These are phyloP conservation scores for Entomortierella lignicola DNA, from an alignment of 192 early-diverging fungal genomes.

Conservation along the genomic window DNA sequence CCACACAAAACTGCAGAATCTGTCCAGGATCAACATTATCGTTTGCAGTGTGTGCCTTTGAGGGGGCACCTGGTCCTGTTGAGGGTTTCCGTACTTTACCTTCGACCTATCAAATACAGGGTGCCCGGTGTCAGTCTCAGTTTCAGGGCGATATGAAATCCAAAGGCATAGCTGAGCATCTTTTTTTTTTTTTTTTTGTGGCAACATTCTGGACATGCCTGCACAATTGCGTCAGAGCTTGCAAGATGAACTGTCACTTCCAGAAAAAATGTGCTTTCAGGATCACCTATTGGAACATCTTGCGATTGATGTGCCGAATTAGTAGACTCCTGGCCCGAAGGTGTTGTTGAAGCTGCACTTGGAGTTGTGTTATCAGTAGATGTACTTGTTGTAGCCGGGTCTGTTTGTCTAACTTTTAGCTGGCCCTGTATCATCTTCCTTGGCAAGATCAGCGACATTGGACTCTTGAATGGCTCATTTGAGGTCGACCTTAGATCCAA, in stretches of 20 bases:
- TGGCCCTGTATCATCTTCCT: conserved; percentile 42
- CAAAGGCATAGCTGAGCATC: not conserved
- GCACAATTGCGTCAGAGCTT: conserved; percentile 48
- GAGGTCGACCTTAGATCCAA: conserved; percentile 25
- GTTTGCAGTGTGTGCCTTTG: conserved; percentile 25
- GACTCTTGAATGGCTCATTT: conserved; percentile 29
- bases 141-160: no score
- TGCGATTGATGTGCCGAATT: conserved; percentile 8
- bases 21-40: conserved; percentile 44
- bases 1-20: conserved; percentile 45
- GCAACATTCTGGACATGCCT: conserved; percentile 50
- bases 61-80: conserved; percentile 35
- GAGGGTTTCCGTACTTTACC: conserved; percentile 51
- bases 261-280: conserved; percentile 31
- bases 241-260: conserved; percentile 48
- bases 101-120: conserved; percentile 18
- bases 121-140: no score
- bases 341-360: not conserved
- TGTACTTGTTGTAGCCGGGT: not conserved
- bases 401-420: conserved; percentile 36
- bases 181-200: conserved; percentile 8
- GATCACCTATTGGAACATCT: conserved; percentile 6
- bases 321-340: not conserved
- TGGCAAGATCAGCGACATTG: conserved; percentile 47
- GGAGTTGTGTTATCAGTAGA: not conserved